These are phyloP conservation scores for Thalia dealbata DNA, from an alignment of 176 grass and related monocot genomes.

Conservation along the genomic window DNA sequence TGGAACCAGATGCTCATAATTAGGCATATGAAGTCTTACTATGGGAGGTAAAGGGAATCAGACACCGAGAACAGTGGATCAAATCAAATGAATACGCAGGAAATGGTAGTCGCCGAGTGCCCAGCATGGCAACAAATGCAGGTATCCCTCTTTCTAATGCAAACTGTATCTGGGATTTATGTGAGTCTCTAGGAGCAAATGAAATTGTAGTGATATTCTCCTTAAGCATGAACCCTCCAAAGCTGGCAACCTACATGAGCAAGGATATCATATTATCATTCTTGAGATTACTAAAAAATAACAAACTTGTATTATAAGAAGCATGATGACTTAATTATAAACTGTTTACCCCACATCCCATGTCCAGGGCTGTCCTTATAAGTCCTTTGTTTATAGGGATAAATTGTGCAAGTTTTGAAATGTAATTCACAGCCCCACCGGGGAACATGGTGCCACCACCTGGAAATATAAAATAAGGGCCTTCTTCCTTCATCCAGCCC, in stretches of 20 bases:
- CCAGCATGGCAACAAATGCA: constrained; percentile 90
- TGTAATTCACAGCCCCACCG: constrained; percentile 82
- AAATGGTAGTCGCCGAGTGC: constrained; percentile 76
- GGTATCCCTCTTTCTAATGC: constrained; percentile 92
- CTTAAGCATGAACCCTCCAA: constrained; percentile 87
- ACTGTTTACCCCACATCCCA: constrained; percentile 87
- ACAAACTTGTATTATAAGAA: not conserved
- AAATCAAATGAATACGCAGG: constrained; percentile 78
- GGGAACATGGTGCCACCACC: constrained; percentile 94
- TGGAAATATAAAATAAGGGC: constrained; percentile 72
- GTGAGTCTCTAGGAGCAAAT: constrained; percentile 94
- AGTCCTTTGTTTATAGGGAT: constrained; percentile 56
- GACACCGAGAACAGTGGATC: constrained; percentile 82
- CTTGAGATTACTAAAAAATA: not conserved
- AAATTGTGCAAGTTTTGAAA: constrained; percentile 57
- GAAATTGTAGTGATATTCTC: constrained; percentile 83
- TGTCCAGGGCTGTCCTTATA: constrained; percentile 87
- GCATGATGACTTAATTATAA: constrained; percentile 3
- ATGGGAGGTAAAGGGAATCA: constrained; percentile 87
- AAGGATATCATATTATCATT: not conserved
- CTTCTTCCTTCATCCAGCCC: constrained; percentile 95
- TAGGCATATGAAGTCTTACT: constrained; percentile 42
- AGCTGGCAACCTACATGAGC: constrained; percentile 79
- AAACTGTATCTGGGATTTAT: constrained; percentile 99
- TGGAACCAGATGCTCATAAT: constrained; percentile 11